Base-by-base conservation (phyloP, 2,329 filamentous ascomycete species). In the Aspergillus hiratsukae region DNA sequence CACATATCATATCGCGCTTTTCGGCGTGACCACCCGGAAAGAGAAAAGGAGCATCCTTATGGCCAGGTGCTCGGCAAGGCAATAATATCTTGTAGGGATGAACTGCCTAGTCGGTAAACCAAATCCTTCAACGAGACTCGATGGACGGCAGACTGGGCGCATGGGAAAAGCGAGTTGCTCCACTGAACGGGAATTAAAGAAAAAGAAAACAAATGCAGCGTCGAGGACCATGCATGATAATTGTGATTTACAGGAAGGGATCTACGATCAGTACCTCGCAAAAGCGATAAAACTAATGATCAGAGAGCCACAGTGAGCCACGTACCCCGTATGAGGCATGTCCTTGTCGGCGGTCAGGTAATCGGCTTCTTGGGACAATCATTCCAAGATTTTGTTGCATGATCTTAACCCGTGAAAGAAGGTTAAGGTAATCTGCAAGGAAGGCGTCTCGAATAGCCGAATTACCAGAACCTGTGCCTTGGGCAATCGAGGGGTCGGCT, bases 101-200 rank as follows among this genome's bases (percentile, higher is more conserved):
- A 17, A 11, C 21, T 27, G 21, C 21, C 2, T 1, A 27, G 23
- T 7, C 21, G 23, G 23, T 21, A 46, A 14, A 46, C 43, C 21
- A 9, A 23, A 46, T 21, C 23, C 25, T 51, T 46, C 35, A 46
- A 58, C 35, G 40, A 48, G 49, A 50, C 28, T 57, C 43, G 41
- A 31, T 49, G 48, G 43, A 53, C 54, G 59, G 48, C 59, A 53
- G 57, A 63, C 61, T 60, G 52, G 43, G 48, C 50, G 59, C 59
- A 63, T 57, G 52, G 51, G 58, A 58, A 54, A 51, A 45, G 62
- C 55, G 55, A 54, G 59, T 41, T 43, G 55, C 46, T 57, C 62
- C 61, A 63, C 59, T 52, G 53, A 49, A 29, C 49, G 45, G 48
- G 29, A 41, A 21, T 56, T 37, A 28, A 48, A 40, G 48, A 55